Percentiles rank a stretch among this genome's conserved stretches.
Evolutionary conservation across 2,329 filamentous ascomycete genomes (phyloP).

Genomic region (Grosmannia penicillata): DNA sequence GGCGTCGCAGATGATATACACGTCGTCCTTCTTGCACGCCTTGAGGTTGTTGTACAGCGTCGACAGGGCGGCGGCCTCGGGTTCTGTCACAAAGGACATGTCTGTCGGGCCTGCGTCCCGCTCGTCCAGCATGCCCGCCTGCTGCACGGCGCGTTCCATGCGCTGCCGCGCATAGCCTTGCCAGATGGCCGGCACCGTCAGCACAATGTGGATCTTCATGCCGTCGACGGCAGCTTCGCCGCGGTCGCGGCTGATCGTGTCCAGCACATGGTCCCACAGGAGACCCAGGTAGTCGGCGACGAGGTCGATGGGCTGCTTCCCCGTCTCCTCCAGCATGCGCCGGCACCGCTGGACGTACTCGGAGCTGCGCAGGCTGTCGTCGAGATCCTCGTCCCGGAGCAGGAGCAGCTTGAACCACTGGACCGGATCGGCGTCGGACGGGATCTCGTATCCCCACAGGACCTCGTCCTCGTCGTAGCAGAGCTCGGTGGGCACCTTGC

Average conservation of each 20-base stretch:
- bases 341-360: slow-evolving; percentile 3
- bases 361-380: slow-evolving; percentile 3
- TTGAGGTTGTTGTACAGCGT: slow-evolving; percentile 18
- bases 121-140: slow-evolving; percentile 21
- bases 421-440: slow-evolving; percentile 5
- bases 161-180: slow-evolving; percentile 19
- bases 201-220: slow-evolving; percentile 20
- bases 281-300: slow-evolving; percentile 18
- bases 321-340: slow-evolving; percentile 3
- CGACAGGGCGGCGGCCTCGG: slow-evolving; percentile 28
- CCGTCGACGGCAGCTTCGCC: slow-evolving; percentile 5
- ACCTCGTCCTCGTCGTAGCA: slow-evolving; percentile 6
- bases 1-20: slow-evolving; percentile 16
- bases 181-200: slow-evolving; percentile 32
- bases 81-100: slow-evolving; percentile 24
- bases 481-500: slow-evolving; percentile 8
- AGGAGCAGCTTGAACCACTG: slow-evolving; percentile 10
- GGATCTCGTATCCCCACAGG: slow-evolving; percentile 8
- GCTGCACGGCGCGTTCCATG: slow-evolving; percentile 21
- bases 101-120: slow-evolving; percentile 15
- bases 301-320: slow-evolving; percentile 12
- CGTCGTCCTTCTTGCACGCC: slow-evolving; percentile 9
- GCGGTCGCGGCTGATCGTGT: slow-evolving; percentile 12
- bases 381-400: slow-evolving; percentile 6
- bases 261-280: slow-evolving; percentile 19